phyloP scores from a whole-genome alignment of 805 yeast genomes.

The Yamadazyma endophytica region DNA sequence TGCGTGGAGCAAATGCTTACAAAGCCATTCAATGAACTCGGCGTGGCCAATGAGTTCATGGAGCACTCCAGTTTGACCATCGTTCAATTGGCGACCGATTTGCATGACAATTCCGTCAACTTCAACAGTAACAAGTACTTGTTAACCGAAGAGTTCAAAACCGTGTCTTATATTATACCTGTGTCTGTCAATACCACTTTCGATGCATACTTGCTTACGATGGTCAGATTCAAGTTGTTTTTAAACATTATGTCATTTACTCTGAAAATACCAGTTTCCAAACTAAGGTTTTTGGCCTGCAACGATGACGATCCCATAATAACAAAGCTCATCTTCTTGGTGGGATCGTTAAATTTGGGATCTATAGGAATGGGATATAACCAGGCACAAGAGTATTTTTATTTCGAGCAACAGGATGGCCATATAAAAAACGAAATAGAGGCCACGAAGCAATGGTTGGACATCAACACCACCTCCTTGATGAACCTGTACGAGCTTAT shows the following conservation, averaged over 20 bases:
- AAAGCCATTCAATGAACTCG: slow-evolving; percentile 8
- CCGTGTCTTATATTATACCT: slow-evolving; percentile 6
- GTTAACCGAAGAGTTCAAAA: slow-evolving; percentile 3
- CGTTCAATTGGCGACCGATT: no score
- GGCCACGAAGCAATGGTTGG: slow-evolving; percentile 1
- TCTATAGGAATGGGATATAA: slow-evolving; percentile 11
- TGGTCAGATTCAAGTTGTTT: slow-evolving; percentile 10
- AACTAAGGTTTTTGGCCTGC: slow-evolving; percentile 1
- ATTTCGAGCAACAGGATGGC: slow-evolving; percentile 2
- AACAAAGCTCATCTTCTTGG: slow-evolving; percentile 6
- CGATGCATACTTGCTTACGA: slow-evolving; percentile 6
- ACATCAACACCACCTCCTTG: no score
- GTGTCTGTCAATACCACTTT: slow-evolving; percentile 4
- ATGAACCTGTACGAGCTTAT: no score
- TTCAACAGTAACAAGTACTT: no score
- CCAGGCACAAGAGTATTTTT: slow-evolving; percentile 6
- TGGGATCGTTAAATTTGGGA: slow-evolving; percentile 7
- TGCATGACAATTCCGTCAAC: no score
- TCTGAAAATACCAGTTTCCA: slow-evolving; percentile 6
- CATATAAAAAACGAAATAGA: background rate
- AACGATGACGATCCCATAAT: slow-evolving; percentile 5
- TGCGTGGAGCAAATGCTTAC: slow-evolving; percentile 3
- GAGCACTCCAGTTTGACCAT: background rate
- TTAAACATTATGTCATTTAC: slow-evolving; percentile 10
- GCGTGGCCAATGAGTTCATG: background rate